Evolutionary conservation across 1,284 basidiomycete genomes (phyloP), one percentile per base, ranked within the genome.

Genomic region (Cryptococcus hybrid): DNA sequence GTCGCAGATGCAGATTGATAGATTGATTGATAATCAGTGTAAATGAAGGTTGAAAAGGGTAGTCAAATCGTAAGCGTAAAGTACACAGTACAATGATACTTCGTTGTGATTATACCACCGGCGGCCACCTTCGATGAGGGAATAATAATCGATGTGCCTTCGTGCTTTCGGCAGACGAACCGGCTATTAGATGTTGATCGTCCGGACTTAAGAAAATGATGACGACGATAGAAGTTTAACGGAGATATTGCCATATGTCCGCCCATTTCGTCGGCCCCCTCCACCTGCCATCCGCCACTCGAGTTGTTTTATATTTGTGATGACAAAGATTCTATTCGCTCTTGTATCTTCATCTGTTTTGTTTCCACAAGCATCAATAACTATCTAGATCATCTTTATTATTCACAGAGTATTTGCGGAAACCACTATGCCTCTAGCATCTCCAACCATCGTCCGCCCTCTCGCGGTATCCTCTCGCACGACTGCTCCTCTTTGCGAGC

Each of bases 391-490:
- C 24, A 15, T 49, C 24, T 18, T 5, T 39, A 9, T 15, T 47
- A 30, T 38, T 36, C 51, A 44, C 48, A 13, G 9, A 24, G 24
- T 24, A 51, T 30, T 24, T n/a, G 18, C 13, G 9, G 12, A 12
- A 11, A 24, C 13, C 40, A 40, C 36, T 34, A 57, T 64, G 55
- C 40, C 57, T 8, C 5, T 38, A 52, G 36, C 56, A 48, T 9
- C 47, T 2, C 36, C 52, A n/a, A 12, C 51, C 13, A 50, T 52
- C 38, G 60, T 70, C 57, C 61, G 66, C 44, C 60, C 68, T 7
- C 48, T 67, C n/a, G 59, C 69, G 54, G 70, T 69, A 7, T 67
- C 71, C 0, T 24, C 70, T 9, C 60, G 67, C 18, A 30, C 52
- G 8, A 57, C 52, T 5, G 47, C 45, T 35, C 36, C 46, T 7